Evolutionary conservation across 805 yeast genomes (phyloP), one percentile per base, ranked within the genome.

Genomic region (Cephaloascus fragrans): DNA sequence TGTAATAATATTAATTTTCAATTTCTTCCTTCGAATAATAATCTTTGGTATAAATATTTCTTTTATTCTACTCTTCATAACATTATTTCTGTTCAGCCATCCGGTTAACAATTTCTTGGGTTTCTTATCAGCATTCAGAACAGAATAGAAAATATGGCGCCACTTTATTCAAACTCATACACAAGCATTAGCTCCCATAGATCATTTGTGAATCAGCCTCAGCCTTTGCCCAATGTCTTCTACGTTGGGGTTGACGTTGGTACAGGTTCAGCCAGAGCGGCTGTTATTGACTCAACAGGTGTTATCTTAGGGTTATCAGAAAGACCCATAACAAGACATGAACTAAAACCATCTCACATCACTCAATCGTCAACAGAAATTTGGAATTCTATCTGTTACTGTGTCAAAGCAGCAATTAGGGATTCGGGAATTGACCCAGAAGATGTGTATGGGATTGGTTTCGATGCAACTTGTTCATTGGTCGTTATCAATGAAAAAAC

Each of bases 181-280:
- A 23, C 28, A 23, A 23, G 28, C 12, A 23, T 23, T 8, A 23
- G 28, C 12, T 23, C 28, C 12, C 28, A 23, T 23, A 23, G 28
- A 23, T 23, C 28, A 8, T 23, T 23, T 23, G 28, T 12, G 6
- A 23, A 23, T 23, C 28, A 23, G 46, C 54, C 42, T 55, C 67
- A 55, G 39, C 73, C 63, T 39, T 71, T 55, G 45, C 71, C 66
- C 19, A 75, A 58, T 47, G 70, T 55, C 8, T 71, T 67, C 57
- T 85, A 78, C 52, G 74, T 86, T 40, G 96, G 96, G 39, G 88
- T 86, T 5, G 96, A 86, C 54, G 94, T 93, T 19, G 98, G 98
- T n/a, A 89, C 97, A 0, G 98, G 97, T 14, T 84, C 95, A 2
- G 97, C 96, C 4, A 71, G 98, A 46, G 97, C 97, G 4, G 90